Percentiles rank a stretch among this genome's conserved stretches.
These are phyloP conservation scores for Patellifolia procumbens DNA, from an alignment of 179 eudicot species.

Conservation along the genomic window DNA sequence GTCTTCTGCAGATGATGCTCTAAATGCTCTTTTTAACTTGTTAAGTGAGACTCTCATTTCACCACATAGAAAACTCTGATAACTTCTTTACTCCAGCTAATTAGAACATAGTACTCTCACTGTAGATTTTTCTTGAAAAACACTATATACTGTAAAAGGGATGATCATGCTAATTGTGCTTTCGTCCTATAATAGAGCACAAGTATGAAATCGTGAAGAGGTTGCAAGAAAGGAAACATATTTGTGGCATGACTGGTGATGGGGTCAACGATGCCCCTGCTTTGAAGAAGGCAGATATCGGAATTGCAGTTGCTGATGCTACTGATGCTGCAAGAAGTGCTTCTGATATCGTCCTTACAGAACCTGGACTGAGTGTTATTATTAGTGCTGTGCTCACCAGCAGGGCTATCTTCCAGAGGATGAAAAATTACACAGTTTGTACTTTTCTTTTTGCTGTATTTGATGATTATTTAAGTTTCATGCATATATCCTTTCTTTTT, in stretches of 20 bases:
- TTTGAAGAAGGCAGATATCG: conserved; percentile 83
- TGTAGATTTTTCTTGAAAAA: neutral
- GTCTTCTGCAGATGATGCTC: neutral
- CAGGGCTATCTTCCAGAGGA: conserved; percentile 86
- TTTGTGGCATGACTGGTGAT: conserved; percentile 94
- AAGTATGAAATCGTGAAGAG: conserved; percentile 87
- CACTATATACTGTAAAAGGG: neutral
- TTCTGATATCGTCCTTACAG: conserved; percentile 85
- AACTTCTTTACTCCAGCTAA: neutral
- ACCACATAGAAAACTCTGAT: neutral
- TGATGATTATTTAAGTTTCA: neutral
- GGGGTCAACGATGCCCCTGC: conserved; percentile 98
- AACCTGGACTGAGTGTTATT: conserved; percentile 88
- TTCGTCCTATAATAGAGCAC: conserved; percentile 52
- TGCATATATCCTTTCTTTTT: neutral
- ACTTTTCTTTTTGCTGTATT: neutral
- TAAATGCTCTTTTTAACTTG: too few species aligned
- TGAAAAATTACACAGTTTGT: conserved; percentile 86
- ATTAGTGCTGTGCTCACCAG: conserved; percentile 89
- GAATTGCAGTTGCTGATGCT: conserved; percentile 94
- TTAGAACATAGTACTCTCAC: neutral
- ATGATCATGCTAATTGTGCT: conserved; percentile 3
- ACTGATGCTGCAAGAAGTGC: conserved; percentile 97
- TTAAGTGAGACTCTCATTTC: neutral
- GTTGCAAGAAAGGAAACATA: conserved; percentile 85